Conservation (phyloP, 768 basidiomycete genomes). For the Boletus barrowsii region DNA sequence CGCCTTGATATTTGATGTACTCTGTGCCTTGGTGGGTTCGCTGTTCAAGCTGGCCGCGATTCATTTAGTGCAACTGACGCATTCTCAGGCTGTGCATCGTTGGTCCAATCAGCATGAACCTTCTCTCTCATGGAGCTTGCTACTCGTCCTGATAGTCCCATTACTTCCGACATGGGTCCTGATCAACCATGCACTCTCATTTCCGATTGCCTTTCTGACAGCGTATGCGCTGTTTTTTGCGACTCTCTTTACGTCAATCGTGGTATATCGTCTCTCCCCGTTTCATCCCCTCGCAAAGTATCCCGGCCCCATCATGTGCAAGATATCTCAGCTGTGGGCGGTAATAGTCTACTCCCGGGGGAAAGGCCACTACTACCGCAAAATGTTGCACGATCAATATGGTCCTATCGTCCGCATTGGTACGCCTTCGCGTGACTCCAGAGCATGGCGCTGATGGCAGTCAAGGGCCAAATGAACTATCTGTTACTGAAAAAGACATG, state of each 20-base stretch:
- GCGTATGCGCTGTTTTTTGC: slow-evolving; percentile 18
- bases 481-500: slow-evolving; percentile 25
- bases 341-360: slow-evolving; percentile 18
- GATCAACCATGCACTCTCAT: slow-evolving; percentile 6
- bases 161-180: slow-evolving; percentile 11
- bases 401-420: slow-evolving; percentile 35
- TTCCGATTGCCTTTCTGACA: slow-evolving; percentile 2
- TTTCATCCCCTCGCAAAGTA: slow-evolving; percentile 37
- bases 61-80: background rate
- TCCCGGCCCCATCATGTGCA: slow-evolving; percentile 34
- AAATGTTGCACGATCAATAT: slow-evolving; percentile 28
- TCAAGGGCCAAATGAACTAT: slow-evolving; percentile 39
- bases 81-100: slow-evolving; percentile 11
- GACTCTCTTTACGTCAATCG: slow-evolving; percentile 27
- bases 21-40: slow-evolving; percentile 19
- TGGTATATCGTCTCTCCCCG: slow-evolving; percentile 37
- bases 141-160: slow-evolving; percentile 11
- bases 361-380: slow-evolving; percentile 17
- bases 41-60: background rate
- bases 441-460: slow-evolving; percentile 1
- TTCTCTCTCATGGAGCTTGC: slow-evolving; percentile 11
- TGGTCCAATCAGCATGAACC: slow-evolving; percentile 20
- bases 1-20: slow-evolving; percentile 11
- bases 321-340: slow-evolving; percentile 31
- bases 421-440: slow-evolving; percentile 8